These are phyloP conservation scores for Ilyonectria destructans DNA, from an alignment of 2,329 filamentous ascomycete species.

Conservation along the genomic window DNA sequence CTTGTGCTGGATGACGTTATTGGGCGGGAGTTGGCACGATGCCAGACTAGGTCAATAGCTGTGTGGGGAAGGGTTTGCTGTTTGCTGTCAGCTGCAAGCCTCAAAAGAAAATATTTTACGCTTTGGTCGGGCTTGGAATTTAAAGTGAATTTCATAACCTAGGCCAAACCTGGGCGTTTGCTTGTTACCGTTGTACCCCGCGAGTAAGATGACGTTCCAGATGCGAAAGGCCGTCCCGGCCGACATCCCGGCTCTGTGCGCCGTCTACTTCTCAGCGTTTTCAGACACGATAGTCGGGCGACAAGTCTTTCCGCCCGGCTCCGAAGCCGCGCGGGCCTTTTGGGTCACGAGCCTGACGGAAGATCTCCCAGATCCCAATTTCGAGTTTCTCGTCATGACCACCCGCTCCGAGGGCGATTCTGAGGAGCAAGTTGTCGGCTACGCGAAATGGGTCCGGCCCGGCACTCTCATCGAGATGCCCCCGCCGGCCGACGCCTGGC, in stretches of 20 bases:
- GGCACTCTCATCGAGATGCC: slow-evolving; percentile 44
- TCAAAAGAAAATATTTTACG: slow-evolving; percentile 15
- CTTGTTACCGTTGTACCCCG: not conserved
- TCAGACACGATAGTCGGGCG: slow-evolving; percentile 54
- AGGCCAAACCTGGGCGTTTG: not conserved
- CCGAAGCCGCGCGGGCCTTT: slow-evolving; percentile 50
- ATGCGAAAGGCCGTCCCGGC: slow-evolving; percentile 58
- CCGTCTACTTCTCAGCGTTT: slow-evolving; percentile 65
- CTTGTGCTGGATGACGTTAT: not conserved
- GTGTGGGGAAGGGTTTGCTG: slow-evolving; percentile 17
- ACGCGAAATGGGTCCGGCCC: slow-evolving; percentile 64
- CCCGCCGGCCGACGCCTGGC: slow-evolving; percentile 55
- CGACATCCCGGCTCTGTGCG: slow-evolving; percentile 60
- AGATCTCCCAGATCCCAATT: slow-evolving; percentile 59
- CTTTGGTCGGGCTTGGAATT: not conserved
- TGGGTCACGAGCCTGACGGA: slow-evolving; percentile 55
- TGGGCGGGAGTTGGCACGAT: slow-evolving; percentile 28
- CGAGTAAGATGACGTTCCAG: slow-evolving; percentile 42
- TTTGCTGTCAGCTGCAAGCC: not conserved
- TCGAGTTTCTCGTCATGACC: slow-evolving; percentile 59
- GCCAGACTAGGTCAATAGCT: slow-evolving; percentile 11
- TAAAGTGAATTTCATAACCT: not conserved
- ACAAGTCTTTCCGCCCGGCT: slow-evolving; percentile 56
- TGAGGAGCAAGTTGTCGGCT: slow-evolving; percentile 57
- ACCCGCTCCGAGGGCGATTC: slow-evolving; percentile 47